Evolutionary conservation across 2,329 filamentous ascomycete species (phyloP), one percentile per base, ranked within the genome.

Genomic region (Thelonectria olida): DNA sequence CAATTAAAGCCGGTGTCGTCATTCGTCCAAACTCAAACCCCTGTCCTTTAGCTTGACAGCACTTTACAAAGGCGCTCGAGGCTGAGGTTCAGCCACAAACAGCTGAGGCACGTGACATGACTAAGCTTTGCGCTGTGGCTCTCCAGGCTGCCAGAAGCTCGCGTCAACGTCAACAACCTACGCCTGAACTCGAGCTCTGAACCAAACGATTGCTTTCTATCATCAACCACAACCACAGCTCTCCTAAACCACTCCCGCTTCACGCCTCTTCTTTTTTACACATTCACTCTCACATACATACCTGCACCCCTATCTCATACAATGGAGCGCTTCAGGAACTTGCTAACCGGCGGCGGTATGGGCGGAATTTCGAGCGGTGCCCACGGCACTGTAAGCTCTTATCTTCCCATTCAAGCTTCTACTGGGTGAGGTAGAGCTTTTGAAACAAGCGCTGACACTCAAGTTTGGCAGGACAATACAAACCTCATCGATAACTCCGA

Each of bases 401-500:
- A 56, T 48, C 27, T 42, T 51, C 47, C 55, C 54, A 59, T 54
- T 54, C 36, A 44, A 70, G 64, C 61, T 66, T 45, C 39, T 38
- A 19, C 4, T 20, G 20, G 44, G 38, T 22, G 27, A 27, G 59
- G 39, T 13, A 59, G 54, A 31, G 19, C 8, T 50, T 23, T 10
- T 3, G 17, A 56, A 17, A 19, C 51, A n/a, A 23, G 0, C 36
- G 22, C 64, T 72, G 19, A 72, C 39, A 19, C 23, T 6, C 20
- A 9, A 20, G n/a, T 36, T 48, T 28, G 34, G 5, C 69, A 97
- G 92, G 95, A 98, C 73, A 96, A 95, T 71, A 86, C 88, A 38
- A 94, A 91, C 76, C 87, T 99, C 63, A 96, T 99, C 79, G 96
- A 99, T 79, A 99, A 99, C 83, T 97, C 95, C 73, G 96, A 99